Evolutionary conservation across 139 green algal genomes (phyloP).

Genomic region (Zygnema cylindricum): DNA sequence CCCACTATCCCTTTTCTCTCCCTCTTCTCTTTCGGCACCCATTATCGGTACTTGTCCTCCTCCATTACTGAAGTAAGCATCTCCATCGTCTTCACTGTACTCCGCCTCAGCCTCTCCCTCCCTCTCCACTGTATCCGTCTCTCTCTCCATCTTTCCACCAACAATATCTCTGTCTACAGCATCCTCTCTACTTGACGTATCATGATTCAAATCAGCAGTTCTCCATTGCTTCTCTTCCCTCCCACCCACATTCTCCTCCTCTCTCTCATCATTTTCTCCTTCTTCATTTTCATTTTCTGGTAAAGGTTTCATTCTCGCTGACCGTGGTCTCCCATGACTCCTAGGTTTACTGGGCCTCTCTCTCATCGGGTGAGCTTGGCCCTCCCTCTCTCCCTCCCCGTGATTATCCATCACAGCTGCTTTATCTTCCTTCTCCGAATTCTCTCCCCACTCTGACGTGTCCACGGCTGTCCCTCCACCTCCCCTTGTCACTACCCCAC

Average conservation of each 20-base stretch:
- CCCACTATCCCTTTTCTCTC: background rate
- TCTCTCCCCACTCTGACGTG: background rate
- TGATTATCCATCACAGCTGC: background rate
- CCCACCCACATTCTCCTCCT: background rate
- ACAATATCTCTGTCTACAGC: too few relatives aligned
- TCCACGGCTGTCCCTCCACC: background rate
- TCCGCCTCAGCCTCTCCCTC: background rate
- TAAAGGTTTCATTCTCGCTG: background rate
- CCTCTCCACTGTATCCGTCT: background rate
- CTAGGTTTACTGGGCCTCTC: background rate
- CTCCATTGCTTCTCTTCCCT: background rate
- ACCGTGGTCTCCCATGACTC: background rate
- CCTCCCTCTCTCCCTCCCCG: background rate
- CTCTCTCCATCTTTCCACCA: background rate
- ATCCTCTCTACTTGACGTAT: background rate
- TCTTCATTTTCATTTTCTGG: background rate
- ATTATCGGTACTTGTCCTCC: background rate
- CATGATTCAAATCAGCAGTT: background rate
- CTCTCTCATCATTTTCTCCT: background rate
- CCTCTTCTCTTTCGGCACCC: background rate
- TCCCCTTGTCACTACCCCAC: background rate
- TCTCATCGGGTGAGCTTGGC: background rate
- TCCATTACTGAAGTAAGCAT: background rate
- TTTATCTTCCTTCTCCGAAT: background rate
- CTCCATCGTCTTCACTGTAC: background rate